Percentiles rank a stretch among this genome's conserved stretches.
Conservation (phyloP, 169 alveolate genomes). For the Eimeria praecox region DNA sequence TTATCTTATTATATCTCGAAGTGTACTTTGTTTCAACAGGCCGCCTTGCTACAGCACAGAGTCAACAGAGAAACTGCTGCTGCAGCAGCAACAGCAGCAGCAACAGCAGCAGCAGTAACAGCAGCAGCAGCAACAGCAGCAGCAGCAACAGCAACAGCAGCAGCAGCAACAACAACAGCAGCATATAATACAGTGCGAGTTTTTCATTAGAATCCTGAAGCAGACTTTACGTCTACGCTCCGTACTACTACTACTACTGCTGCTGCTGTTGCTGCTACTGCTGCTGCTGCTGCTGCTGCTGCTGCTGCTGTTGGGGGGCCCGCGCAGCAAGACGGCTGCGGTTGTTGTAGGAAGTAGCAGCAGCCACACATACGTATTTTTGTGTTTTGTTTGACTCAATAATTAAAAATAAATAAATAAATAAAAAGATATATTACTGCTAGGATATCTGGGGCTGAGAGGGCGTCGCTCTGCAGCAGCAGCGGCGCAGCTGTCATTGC, state of each 20-base stretch:
- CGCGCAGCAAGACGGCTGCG: no score
- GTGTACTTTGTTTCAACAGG: no score
- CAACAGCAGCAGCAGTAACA: conserved; percentile 7
- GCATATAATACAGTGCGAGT: neutral
- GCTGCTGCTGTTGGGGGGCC: no score
- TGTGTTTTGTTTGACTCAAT: no score
- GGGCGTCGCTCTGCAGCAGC: conserved; percentile 28
- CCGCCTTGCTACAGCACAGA: neutral
- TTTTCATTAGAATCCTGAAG: no score
- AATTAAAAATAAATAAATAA: neutral
- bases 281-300: no score
- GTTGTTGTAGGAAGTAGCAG: no score
- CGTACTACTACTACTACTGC: neutral
- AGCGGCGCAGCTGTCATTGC: neutral
- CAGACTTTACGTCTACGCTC: neutral
- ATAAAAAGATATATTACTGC: neutral
- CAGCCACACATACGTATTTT: no score
- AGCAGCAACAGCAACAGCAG: conserved; percentile 27
- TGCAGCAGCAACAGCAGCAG: neutral
- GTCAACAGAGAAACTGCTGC: neutral
- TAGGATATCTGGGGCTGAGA: neutral
- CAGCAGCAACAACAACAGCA: conserved; percentile 29
- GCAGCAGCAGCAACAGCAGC: conserved; percentile 17
- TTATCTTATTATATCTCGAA: no score
- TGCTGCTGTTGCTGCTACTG: neutral